A percentile compares a stretch with the other conserved stretches of the same genome.
Conservation (phyloP, 2,329 filamentous ascomycete species). For the Colletotrichum tamarilloi region DNA sequence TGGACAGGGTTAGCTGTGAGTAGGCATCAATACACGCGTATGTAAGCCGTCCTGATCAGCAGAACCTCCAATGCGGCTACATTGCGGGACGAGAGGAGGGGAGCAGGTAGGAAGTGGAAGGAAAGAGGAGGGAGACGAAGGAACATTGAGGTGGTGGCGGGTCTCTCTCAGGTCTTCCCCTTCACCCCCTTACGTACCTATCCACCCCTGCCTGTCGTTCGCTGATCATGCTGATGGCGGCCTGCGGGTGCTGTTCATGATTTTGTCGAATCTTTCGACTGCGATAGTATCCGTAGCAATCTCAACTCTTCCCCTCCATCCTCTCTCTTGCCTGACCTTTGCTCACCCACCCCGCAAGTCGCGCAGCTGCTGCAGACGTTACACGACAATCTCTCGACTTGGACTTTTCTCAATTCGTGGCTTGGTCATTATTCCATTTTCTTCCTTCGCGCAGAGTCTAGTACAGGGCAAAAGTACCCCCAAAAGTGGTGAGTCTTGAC, state of each 20-base stretch:
- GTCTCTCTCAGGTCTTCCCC: background rate
- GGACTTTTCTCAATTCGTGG: constrained; percentile 9
- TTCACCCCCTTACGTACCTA: background rate
- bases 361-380: constrained; percentile 1
- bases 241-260: constrained; percentile 23
- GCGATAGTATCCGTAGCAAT: background rate
- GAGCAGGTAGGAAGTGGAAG: background rate
- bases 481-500: constrained; percentile 27
- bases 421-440: constrained; percentile 7
- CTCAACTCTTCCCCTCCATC: constrained; percentile 11
- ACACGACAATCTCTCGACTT: constrained; percentile 4
- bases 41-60: background rate
- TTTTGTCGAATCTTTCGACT: constrained; percentile 25
- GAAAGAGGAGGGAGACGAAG: background rate
- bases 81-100: background rate
- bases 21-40: background rate
- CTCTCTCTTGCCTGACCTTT: background rate
- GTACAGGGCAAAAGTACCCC: constrained; percentile 16
- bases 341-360: background rate
- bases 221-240: constrained; percentile 22
- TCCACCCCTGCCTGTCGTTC: background rate
- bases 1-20: background rate
- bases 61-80: background rate
- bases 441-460: constrained; percentile 14
- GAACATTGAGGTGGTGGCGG: background rate